Evolutionary conservation across 2,329 filamentous ascomycete genomes (phyloP).

Genomic region (Bimuria novae-zelandiae): DNA sequence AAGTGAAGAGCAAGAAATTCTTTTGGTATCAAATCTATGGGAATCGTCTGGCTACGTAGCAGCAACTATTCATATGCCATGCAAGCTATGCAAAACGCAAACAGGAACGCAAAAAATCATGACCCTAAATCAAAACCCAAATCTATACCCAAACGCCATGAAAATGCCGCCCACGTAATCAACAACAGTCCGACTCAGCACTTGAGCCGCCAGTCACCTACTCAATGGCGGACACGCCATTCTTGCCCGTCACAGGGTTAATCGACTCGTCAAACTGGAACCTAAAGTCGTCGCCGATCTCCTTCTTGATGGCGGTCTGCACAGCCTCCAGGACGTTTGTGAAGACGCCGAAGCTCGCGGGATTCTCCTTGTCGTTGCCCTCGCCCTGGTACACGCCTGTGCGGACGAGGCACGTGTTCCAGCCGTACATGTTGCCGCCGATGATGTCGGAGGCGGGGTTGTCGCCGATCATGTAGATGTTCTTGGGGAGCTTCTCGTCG

Average conservation of each 20-base stretch:
- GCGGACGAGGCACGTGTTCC: slow-evolving; percentile 79
- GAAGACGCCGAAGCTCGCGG: slow-evolving; percentile 78
- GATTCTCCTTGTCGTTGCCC: slow-evolving; percentile 76
- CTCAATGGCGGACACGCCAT: slow-evolving; percentile 60
- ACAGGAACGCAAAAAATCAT: neutral
- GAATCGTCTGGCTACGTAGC: slow-evolving; percentile 11
- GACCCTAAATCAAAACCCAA: neutral
- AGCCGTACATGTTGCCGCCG: slow-evolving; percentile 79
- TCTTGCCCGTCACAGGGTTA: slow-evolving; percentile 66
- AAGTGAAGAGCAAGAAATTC: slow-evolving; percentile 1
- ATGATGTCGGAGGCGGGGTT: slow-evolving; percentile 76
- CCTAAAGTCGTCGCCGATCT: slow-evolving; percentile 75
- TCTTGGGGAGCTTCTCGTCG: slow-evolving; percentile 69
- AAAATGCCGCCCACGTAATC: slow-evolving; percentile 5
- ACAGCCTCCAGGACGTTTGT: slow-evolving; percentile 73
- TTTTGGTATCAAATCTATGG: slow-evolving; percentile 15
- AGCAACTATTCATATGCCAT: slow-evolving; percentile 1
- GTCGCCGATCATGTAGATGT: slow-evolving; percentile 78
- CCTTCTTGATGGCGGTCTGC: slow-evolving; percentile 67
- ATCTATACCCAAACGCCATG: neutral
- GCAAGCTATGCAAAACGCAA: slow-evolving; percentile 12
- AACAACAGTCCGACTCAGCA: slow-evolving; percentile 4
- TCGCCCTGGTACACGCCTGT: slow-evolving; percentile 80
- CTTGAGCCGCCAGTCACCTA: slow-evolving; percentile 40
- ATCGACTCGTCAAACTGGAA: slow-evolving; percentile 73